Evolutionary conservation across 139 green algal species (phyloP), one percentile per base, ranked within the genome.

Genomic region (Mesotaenium endlicherianum): DNA sequence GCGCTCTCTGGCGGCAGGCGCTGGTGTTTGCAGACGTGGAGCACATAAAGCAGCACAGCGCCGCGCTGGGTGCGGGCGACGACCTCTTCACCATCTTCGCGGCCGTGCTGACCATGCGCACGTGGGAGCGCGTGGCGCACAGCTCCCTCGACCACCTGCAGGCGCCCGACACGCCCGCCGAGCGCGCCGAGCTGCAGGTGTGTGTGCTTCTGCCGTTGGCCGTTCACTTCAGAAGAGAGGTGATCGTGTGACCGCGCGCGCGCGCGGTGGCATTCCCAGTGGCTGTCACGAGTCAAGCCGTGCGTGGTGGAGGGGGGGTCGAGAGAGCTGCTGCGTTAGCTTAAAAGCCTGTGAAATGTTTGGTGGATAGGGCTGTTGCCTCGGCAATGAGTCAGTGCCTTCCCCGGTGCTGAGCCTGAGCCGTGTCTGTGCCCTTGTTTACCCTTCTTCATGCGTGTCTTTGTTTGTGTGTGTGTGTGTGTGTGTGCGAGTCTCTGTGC

Each of bases 41-140:
- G 16, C 92, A 82, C 86, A 97, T 97, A 76, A 86, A 88, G 40
- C 11, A 77, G 26, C 72, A 94, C 80, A 92, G 87, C 75, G 68
- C 45, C 14, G 89, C 89, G 6, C 95, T 98, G 94, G 94, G 94
- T 70, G 94, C 95, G 1, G 95, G 93, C 0, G 80, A 79, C 43
- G 91, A 94, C 74, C 80, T 84, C 20, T 92, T 90, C 44, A 80
- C 77, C 34, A 87, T 98, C 26, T 98, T 98, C 90, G 94, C 94
- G 5, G 90, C 86, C 67, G 95, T 98, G 91, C 93, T 98, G 0
- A 98, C 95, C 0, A 90, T 92, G 81, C 78, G 92, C 40, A 92
- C 93, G 2, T 98, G 95, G 95, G 91, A 95, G 26, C 80, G 95
- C 82, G 87, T 97, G 45, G 84, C 67, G 30, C 70, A 88, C 8